phyloP scores from a whole-genome alignment of 306 rosid genomes.

The Quercus parvula region DNA sequence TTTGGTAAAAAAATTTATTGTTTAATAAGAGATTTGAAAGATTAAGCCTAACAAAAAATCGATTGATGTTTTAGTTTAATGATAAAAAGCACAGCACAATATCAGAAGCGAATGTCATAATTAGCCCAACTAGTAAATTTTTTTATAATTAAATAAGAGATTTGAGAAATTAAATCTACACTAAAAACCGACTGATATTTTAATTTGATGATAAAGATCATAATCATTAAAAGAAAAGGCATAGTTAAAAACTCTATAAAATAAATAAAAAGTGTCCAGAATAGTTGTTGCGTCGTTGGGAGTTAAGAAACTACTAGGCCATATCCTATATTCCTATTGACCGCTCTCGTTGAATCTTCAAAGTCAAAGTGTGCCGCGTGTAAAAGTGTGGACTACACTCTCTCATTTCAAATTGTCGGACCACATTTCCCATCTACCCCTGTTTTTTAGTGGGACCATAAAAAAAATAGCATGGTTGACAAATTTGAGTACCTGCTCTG shows the following conservation, averaged over 20 bases:
- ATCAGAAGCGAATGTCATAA: accelerated
- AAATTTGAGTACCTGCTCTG: not conserved
- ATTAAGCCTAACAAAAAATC: too few species aligned
- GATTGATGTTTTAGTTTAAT: too few species aligned
- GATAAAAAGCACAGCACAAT: too few species aligned
- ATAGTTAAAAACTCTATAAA: too few species aligned
- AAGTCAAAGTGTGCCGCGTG: slow-evolving; percentile 25
- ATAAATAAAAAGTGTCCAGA: too few species aligned
- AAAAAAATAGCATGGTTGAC: slow-evolving; percentile 1
- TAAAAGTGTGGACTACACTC: not conserved
- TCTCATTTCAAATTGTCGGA: not conserved
- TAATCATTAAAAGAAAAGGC: accelerated
- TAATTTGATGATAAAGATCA: accelerated
- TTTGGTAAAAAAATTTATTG: accelerated
- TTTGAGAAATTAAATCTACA: accelerated
- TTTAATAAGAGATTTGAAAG: too few species aligned
- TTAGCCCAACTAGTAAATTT: accelerated
- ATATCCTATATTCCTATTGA: not conserved
- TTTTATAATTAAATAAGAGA: accelerated
- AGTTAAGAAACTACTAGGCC: not conserved
- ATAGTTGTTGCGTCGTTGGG: too few species aligned
- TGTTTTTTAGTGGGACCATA: not conserved
- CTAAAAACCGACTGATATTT: accelerated
- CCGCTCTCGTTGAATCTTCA: not conserved
- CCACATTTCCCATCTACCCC: not conserved